These are phyloP conservation scores for Neurospora africana DNA, from an alignment of 495 filamentous ascomycete genomes.

Conservation along the genomic window DNA sequence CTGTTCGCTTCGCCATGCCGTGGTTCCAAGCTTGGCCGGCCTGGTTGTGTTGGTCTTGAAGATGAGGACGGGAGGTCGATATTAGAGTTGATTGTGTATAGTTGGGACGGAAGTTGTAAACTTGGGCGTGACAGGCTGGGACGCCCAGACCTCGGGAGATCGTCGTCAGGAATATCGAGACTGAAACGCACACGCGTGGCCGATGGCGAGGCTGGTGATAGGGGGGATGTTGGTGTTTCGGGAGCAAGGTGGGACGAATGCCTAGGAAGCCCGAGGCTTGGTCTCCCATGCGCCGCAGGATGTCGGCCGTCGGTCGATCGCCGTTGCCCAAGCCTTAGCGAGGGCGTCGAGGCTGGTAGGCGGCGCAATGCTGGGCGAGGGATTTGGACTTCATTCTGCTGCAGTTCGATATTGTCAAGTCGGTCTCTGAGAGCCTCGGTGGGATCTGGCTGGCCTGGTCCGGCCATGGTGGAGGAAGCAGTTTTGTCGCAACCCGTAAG, in stretches of 20 bases:
- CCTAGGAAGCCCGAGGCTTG: not conserved
- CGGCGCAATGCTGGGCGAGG: not conserved
- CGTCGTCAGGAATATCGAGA: not conserved
- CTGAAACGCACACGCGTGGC: not conserved
- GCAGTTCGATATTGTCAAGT: slow-evolving; percentile 17
- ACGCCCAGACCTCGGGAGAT: not conserved
- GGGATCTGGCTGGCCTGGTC: slow-evolving; percentile 2
- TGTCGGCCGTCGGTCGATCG: not conserved
- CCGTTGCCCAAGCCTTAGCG: not conserved
- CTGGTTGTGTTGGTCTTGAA: not conserved
- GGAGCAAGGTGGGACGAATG: not conserved
- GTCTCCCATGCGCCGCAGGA: not conserved
- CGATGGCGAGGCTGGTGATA: not conserved
- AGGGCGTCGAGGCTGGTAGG: not conserved
- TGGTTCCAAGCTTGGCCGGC: not conserved
- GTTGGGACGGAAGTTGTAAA: slow-evolving; percentile 6
- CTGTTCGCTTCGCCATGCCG: slow-evolving; percentile 2
- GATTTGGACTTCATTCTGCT: slow-evolving; percentile 6
- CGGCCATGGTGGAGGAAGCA: not conserved
- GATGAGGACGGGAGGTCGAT: slow-evolving; percentile 3
- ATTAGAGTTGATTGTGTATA: slow-evolving; percentile 23
- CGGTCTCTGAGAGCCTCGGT: slow-evolving; percentile 12
- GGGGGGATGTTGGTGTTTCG: not conserved
- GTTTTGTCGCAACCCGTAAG: not conserved
- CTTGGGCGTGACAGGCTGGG: not conserved